Base-by-base conservation (phyloP, 495 filamentous ascomycete species). In the Ascobolus immersus region DNA sequence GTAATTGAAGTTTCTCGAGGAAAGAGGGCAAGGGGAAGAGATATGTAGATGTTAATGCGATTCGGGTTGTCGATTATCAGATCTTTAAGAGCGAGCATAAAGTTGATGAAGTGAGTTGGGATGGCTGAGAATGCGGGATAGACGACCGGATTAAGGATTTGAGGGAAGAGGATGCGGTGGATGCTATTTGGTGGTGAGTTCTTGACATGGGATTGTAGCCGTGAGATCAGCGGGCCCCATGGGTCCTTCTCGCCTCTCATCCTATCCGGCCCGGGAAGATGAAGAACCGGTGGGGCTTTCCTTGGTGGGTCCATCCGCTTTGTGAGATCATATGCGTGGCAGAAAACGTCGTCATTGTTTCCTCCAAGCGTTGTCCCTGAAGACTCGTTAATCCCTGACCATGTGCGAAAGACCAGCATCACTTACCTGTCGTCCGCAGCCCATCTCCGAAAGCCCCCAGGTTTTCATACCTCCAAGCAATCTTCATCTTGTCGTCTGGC, bases 381-480 rank as follows among this genome's bases (percentile, higher is more conserved):
- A 25, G 22, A 7, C n/a, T n/a, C n/a, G n/a, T 25, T n/a, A n/a
- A 25, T 25, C 7, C 7, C n/a, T n/a, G 22, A 25, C 22, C 22
- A 7, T 25, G 7, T n/a, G 7, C 22, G 7, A 7, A 25, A 25
- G 7, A 7, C 22, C n/a, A n/a, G 22, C 10, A 25, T 13, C 34
- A 37, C 35, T 11, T 42, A 42, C 46, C 29, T 37, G 41, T 48
- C 58, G 70, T 63, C 63, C 62, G 41, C 61, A 57, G 28, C 58
- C 59, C 25, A 60, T 59, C 34, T 17, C 67, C 55, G 55, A 67
- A 62, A 35, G 74, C 69, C 15, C 79, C 74, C 39, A 93, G 50
- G 13, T 71, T 65, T 50, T 93, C 82, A 55, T 96, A 96, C 52
- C 86, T 59, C 86, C 86, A 96, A 7, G 86, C 86, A 52, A 96